Percentiles rank a stretch among this genome's conserved stretches.
phyloP scores from a whole-genome alignment of 2,329 filamentous ascomycete species.

The Colletotrichum acutatum region DNA sequence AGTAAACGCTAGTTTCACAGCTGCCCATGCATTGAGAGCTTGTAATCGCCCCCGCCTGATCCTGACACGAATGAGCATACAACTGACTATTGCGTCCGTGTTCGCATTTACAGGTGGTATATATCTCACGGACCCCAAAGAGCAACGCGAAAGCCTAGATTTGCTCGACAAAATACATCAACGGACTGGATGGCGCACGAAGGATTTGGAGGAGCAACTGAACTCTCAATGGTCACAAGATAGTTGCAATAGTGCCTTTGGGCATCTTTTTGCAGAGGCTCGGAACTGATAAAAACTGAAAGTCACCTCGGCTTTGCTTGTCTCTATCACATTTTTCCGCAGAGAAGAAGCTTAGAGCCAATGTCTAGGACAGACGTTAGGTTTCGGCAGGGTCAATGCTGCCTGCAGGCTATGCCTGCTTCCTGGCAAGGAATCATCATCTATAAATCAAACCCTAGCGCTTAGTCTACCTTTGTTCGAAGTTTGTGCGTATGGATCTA shows the following conservation, averaged over 20 bases:
- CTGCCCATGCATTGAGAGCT: slow-evolving; percentile 41
- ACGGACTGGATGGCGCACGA: slow-evolving; percentile 19
- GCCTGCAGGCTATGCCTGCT: too few relatives aligned
- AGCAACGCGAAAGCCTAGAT: slow-evolving; percentile 13
- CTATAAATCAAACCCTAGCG: too few relatives aligned
- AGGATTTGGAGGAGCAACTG: slow-evolving; percentile 7
- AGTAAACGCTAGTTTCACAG: slow-evolving; percentile 41
- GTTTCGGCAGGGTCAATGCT: too few relatives aligned
- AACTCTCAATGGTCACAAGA: slow-evolving; percentile 5
- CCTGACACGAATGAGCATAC: neutral
- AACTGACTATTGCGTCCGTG: neutral
- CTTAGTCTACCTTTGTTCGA: too few relatives aligned
- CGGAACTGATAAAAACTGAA: neutral
- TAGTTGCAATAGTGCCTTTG: slow-evolving; percentile 1
- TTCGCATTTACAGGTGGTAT: slow-evolving; percentile 3
- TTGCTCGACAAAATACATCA: neutral
- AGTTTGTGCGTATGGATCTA: too few relatives aligned
- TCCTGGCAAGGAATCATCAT: too few relatives aligned
- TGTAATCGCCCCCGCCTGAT: slow-evolving; percentile 34
- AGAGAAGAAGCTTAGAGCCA: too few relatives aligned
- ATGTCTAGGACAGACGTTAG: too few relatives aligned
- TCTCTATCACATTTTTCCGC: too few relatives aligned
- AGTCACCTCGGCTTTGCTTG: too few relatives aligned
- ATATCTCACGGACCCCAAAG: slow-evolving; percentile 12
- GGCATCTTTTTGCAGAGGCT: neutral